Conservation (phyloP, 495 filamentous ascomycete genomes). For the Penicillium psychrofluorescens region DNA sequence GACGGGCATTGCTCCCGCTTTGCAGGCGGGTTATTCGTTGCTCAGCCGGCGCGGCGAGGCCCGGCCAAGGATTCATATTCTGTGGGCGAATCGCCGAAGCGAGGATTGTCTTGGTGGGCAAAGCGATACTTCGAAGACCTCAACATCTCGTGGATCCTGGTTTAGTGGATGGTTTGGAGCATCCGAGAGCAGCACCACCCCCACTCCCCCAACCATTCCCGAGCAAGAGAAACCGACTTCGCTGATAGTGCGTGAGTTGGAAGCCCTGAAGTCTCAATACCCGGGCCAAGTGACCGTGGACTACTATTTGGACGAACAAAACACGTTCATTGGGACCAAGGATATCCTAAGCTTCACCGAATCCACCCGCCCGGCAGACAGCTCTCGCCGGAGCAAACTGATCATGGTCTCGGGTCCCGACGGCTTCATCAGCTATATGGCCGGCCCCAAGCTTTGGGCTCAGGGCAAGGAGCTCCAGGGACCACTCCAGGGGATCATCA, state of each 20-base stretch:
- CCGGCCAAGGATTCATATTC: constrained; percentile 45
- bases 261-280: constrained; percentile 47
- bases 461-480: constrained; percentile 69
- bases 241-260: constrained; percentile 55
- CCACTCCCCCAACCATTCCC: background rate
- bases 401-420: constrained; percentile 82
- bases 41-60: constrained; percentile 23
- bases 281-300: constrained; percentile 50
- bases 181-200: constrained; percentile 1
- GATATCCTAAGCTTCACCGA: constrained; percentile 33
- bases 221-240: constrained; percentile 9
- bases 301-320: constrained; percentile 76
- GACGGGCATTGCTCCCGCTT: constrained; percentile 85
- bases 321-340: constrained; percentile 49
- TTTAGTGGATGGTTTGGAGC: constrained; percentile 21
- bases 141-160: constrained; percentile 19
- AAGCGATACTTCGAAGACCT: constrained; percentile 18
- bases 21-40: constrained; percentile 66
- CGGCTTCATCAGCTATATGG: constrained; percentile 75
- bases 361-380: constrained; percentile 11
- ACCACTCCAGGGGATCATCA: constrained; percentile 47
- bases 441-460: constrained; percentile 68
- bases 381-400: constrained; percentile 40
- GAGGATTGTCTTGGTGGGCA: constrained; percentile 50
- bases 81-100: constrained; percentile 59